Percentiles rank a stretch among this genome's conserved stretches.
Conservation (phyloP, 768 basidiomycete species). For the Leccinum subgranulosum region DNA sequence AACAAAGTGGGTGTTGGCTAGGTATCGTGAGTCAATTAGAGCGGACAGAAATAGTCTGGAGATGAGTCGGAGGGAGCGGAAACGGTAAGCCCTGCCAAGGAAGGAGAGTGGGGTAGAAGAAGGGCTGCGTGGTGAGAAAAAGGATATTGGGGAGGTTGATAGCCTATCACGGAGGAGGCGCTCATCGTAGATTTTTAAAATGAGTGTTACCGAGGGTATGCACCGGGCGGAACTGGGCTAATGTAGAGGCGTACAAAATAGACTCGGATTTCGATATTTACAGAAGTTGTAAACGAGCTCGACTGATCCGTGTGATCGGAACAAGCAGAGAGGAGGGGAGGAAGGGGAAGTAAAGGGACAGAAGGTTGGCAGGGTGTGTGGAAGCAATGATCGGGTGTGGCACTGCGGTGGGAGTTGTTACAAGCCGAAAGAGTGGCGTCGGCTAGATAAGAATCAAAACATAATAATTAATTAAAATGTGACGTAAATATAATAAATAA, state of each 20-base stretch:
- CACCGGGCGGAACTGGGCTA: constrained; percentile 17
- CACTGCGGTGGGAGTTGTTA: constrained; percentile 14
- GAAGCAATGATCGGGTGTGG: constrained; percentile 18
- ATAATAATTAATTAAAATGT: background rate
- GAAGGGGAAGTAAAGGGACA: background rate
- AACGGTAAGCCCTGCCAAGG: constrained; percentile 8
- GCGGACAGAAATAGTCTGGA: constrained; percentile 7
- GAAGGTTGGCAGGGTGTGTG: background rate
- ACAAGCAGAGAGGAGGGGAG: background rate
- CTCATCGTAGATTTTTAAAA: background rate
- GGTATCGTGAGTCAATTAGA: constrained; percentile 11
- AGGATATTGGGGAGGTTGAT: background rate
- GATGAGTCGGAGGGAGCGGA: constrained; percentile 14
- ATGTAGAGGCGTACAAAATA: background rate
- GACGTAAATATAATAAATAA: background rate
- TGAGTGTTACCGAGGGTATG: background rate
- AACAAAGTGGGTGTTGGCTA: background rate
- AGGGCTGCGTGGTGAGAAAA: constrained; percentile 15
- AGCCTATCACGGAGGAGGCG: constrained; percentile 3
- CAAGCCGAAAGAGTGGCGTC: constrained; percentile 15
- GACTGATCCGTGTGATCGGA: constrained; percentile 10
- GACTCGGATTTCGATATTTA: background rate
- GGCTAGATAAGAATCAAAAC: constrained; percentile 26
- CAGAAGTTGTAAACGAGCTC: background rate
- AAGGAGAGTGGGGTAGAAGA: constrained; percentile 7